These are phyloP conservation scores for Acer negundo DNA, from an alignment of 345 rosid genomes.

Conservation along the genomic window DNA sequence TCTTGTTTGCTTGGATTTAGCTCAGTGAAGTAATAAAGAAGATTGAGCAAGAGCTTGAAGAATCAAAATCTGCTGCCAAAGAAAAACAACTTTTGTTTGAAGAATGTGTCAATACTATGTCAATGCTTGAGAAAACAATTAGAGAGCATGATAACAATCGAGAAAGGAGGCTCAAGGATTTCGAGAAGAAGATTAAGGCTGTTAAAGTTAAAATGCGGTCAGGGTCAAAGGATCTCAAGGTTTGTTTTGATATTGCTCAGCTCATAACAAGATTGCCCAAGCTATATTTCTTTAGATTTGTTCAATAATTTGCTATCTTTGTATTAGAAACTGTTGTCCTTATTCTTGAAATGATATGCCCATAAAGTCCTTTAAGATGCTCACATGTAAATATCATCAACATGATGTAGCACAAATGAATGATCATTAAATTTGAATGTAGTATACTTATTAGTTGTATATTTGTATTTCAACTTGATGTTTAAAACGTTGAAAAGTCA, in stretches of 20 bases:
- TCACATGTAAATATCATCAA: not conserved
- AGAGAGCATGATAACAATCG: conserved; percentile 80
- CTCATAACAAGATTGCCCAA: conserved; percentile 1
- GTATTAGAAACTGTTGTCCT: not conserved
- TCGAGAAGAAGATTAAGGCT: conserved; percentile 71
- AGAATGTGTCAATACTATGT: conserved; percentile 53
- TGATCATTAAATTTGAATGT: not conserved
- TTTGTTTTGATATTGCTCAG: conserved; percentile 24
- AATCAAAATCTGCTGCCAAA: conserved; percentile 58
- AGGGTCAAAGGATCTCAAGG: conserved; percentile 82
- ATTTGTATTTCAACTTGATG: not conserved
- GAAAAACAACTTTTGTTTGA: conserved; percentile 66
- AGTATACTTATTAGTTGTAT: not conserved
- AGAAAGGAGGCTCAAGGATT: conserved; percentile 75
- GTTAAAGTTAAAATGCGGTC: conserved; percentile 73
- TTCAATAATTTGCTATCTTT: conserved; percentile 7
- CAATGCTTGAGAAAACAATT: conserved; percentile 71
- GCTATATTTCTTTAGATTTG: not conserved
- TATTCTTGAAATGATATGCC: not conserved
- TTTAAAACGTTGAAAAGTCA: not conserved
- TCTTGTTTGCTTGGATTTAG: conserved; percentile 35
- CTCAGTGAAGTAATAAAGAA: conserved; percentile 82
- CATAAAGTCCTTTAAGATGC: not conserved
- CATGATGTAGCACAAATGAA: not conserved
- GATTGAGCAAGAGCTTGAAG: conserved; percentile 80